Evolutionary conservation across 2,329 filamentous ascomycete genomes (phyloP).

Genomic region (Rhytidhysteron rufulum): DNA sequence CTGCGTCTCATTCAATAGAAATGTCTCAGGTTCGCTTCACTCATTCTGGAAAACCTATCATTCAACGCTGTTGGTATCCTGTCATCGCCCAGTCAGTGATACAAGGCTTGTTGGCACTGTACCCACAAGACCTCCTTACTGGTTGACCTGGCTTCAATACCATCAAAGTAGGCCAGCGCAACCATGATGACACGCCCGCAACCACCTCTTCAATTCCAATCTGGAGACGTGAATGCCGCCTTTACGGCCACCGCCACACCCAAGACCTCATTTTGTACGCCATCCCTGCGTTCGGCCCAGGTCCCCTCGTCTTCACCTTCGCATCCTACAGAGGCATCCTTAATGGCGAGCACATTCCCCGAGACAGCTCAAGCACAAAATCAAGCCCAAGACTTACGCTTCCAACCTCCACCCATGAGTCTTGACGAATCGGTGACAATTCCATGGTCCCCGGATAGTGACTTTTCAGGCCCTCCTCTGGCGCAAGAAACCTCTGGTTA

Average conservation of each 20-base stretch:
- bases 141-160: slow-evolving; percentile 12
- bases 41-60: slow-evolving; percentile 19
- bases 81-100: slow-evolving; percentile 22
- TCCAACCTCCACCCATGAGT: slow-evolving; percentile 10
- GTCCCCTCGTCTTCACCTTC: slow-evolving; percentile 10
- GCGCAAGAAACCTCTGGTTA: slow-evolving; percentile 11
- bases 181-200: slow-evolving; percentile 27
- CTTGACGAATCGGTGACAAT: slow-evolving; percentile 13
- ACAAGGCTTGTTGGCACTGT: slow-evolving; percentile 27
- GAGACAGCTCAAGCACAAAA: slow-evolving; percentile 5
- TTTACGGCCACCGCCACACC: slow-evolving; percentile 14
- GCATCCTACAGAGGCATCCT: slow-evolving; percentile 9
- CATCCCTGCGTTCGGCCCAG: slow-evolving; percentile 13
- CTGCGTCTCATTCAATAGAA: slow-evolving; percentile 14
- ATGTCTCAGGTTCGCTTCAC: slow-evolving; percentile 31
- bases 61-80: slow-evolving; percentile 11
- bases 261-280: slow-evolving; percentile 15
- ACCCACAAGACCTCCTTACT: slow-evolving; percentile 8
- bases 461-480: slow-evolving; percentile 10
- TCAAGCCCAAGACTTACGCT: slow-evolving; percentile 5
- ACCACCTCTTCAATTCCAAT: slow-evolving; percentile 21
- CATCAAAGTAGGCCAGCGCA: slow-evolving; percentile 22
- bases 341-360: slow-evolving; percentile 13
- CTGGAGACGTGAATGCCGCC: slow-evolving; percentile 16
- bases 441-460: slow-evolving; percentile 19